Evolutionary conservation across 2,329 filamentous ascomycete genomes (phyloP), one percentile per base, ranked within the genome.

Genomic region (Ascochyta koolunga): DNA sequence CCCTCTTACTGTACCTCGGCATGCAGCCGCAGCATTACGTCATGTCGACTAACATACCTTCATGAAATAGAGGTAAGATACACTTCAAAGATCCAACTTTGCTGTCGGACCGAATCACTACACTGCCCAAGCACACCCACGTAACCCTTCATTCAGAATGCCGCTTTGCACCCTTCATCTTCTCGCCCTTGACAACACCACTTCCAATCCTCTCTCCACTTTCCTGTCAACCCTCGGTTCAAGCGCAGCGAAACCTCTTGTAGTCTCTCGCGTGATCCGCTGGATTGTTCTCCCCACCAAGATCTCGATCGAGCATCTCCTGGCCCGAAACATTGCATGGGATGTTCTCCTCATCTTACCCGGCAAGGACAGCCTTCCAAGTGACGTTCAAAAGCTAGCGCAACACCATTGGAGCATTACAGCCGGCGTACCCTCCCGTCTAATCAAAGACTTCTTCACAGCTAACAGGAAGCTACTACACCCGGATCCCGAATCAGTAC

Each of bases 211-310:
- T 3, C 39, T 54, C 21, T 40, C 51, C n/a, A 61, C 69, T 24
- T 82, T 80, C 69, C 68, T 82, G 47, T 59, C 69, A 3, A 67
- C 72, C 16, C 71, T 83, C 43, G 64, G 63, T 0, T 54, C 69
- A 16, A 55, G 63, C n/a, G 24, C 75, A 22, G 69, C 70, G 21
- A 24, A 40, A 2, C 79, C 80, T 0, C 70, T 83, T 2, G 72
- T 80, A 1, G 61, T 75, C 22, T 76, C 78, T 27, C 71, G 70
- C 50, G 76, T 79, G 31, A 63, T 80, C 33, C 72, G 81, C 36
- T 82, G 80, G 79, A 80, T 83, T 38, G 79, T 83, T 50, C 74
- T 77, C 16, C 79, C 81, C 1, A 74, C 74, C 2, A 64, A 61
- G 0, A 66, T 79, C 37, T 81, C 79, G 7, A 75, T 69, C 9